A percentile compares a stretch with the other conserved stretches of the same genome.
phyloP scores from a whole-genome alignment of 441 rosid genomes.

The Eutrema salsugineum region DNA sequence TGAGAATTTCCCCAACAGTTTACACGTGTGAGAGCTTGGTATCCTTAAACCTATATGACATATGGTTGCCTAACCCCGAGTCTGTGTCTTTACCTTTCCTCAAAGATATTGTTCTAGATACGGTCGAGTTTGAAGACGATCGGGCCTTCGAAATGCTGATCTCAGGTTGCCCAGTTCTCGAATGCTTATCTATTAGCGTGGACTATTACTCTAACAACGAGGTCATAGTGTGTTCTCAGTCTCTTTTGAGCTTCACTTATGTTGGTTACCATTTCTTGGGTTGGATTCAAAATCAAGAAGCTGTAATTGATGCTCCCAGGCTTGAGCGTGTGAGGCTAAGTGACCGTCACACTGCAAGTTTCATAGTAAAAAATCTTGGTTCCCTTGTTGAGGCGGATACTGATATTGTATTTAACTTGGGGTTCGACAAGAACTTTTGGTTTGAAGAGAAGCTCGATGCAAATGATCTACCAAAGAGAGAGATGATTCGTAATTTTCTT shows the following conservation, averaged over 20 bases:
- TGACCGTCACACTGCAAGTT: neutral
- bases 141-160: neutral
- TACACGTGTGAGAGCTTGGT: neutral
- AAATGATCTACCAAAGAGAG: neutral
- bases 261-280: neutral
- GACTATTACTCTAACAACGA: too few species aligned
- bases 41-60: neutral
- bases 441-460: neutral
- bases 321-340: neutral
- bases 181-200: neutral
- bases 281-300: neutral
- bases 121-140: neutral
- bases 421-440: too few species aligned
- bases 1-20: neutral
- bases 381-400: neutral
- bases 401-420: neutral
- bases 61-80: neutral
- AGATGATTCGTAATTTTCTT: neutral
- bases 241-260: neutral
- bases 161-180: neutral
- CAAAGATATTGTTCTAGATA: neutral
- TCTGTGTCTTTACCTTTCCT: neutral
- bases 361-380: neutral
- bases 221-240: constrained; percentile 2
- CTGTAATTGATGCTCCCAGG: neutral